Percentiles rank a stretch among this genome's conserved stretches.
Evolutionary conservation across 108 stramenopile genomes (phyloP).

Genomic region (Chaetoceros tenuissimus): DNA sequence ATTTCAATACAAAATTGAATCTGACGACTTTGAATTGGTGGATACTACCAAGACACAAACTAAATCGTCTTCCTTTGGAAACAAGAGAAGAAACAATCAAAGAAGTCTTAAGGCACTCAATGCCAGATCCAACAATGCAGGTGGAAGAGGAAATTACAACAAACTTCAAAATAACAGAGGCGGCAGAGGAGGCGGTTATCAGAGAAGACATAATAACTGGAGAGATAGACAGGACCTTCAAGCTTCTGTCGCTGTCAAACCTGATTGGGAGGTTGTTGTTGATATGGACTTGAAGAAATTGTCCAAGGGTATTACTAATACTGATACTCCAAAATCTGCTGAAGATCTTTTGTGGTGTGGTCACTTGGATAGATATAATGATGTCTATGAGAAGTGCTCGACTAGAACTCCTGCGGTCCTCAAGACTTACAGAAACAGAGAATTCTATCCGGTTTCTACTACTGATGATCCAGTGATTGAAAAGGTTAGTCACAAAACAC

Average conservation of each 20-base stretch:
- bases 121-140: slow-evolving; percentile 33
- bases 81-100: slow-evolving; percentile 39
- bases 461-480: slow-evolving; percentile 97
- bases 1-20: slow-evolving; percentile 69
- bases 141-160: slow-evolving; percentile 8
- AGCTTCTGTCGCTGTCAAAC: slow-evolving; percentile 81
- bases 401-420: slow-evolving; percentile 57
- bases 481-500: slow-evolving; percentile 30
- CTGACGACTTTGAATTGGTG: slow-evolving; percentile 86
- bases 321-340: slow-evolving; percentile 34
- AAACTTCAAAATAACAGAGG: slow-evolving; percentile 39
- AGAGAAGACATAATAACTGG: slow-evolving; percentile 41
- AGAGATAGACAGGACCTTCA: slow-evolving; percentile 41
- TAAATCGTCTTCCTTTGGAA: slow-evolving; percentile 16
- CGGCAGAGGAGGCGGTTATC: slow-evolving; percentile 25
- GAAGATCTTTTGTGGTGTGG: slow-evolving; percentile 91
- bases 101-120: slow-evolving; percentile 57
- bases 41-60: slow-evolving; percentile 81
- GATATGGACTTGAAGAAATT: slow-evolving; percentile 91
- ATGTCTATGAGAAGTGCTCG: slow-evolving; percentile 86
- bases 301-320: slow-evolving; percentile 53
- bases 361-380: slow-evolving; percentile 89
- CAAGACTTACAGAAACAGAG: slow-evolving; percentile 74
- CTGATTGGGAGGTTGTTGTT: slow-evolving; percentile 86
- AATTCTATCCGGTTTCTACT: slow-evolving; percentile 94